Base-by-base conservation (phyloP, 352 stramenopile genomes). In the Globisporangium uncinulatum region DNA sequence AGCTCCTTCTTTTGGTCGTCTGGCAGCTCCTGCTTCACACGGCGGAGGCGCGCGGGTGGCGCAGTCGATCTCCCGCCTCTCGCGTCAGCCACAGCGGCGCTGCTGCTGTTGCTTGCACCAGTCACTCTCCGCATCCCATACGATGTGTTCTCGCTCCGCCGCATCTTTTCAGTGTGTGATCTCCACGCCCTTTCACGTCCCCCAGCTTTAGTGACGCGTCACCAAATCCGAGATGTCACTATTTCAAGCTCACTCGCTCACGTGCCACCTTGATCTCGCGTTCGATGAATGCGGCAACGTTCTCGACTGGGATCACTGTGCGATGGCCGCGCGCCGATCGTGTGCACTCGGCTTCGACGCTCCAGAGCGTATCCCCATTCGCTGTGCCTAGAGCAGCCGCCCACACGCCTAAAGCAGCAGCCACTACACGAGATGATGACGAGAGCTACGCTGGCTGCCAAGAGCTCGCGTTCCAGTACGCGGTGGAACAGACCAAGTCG, bases 1-100 rank as follows among this genome's bases (percentile, higher is more conserved):
- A 98, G 76, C 69, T 98, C 92, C 44, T 90, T 89, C 62, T 91
- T 89, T 69, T 94, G 82, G 44, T 92, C 84, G 19, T 92, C 82
- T 19, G 70, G 75, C 13, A 92, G 68, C 69, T 94, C 82, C 54
- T 92, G 80, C 15, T 79, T 82, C 29, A 70, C 52, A 21, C 80
- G 69, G n/a, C 80, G 74, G 17, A 64, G 60, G 19, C 70, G 70
- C 1, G 45, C 44, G 4, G 36, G 64, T 31, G 42, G 37, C n/a
- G 31, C 57, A 6, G 29, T 32, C 13, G 15, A 21, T 20, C 17
- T 20, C 17, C 29, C 19, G 6, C 11, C 31, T 42, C 17, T n/a
- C 2, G 7, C 20, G 43, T 9, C 44, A 37, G 21, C 29, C 1
- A 20, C 55, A 48, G 17, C 24, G 19, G 46, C 36, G 31, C n/a